phyloP scores from a whole-genome alignment of 2,329 filamentous ascomycete genomes.

The Lachnellula arida region DNA sequence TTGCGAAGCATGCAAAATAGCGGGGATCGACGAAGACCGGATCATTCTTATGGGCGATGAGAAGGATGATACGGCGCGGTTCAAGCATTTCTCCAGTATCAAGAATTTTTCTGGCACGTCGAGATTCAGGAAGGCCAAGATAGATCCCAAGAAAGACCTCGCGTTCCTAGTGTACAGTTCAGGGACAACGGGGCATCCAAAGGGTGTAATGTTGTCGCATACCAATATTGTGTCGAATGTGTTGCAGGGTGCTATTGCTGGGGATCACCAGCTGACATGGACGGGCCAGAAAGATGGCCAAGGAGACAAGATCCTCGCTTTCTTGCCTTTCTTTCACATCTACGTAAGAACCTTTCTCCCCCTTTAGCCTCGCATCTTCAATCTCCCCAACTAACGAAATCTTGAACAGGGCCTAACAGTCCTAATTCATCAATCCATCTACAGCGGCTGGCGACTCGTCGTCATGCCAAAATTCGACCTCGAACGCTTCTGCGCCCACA shows the following conservation, averaged over 20 bases:
- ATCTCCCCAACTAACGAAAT: neutral
- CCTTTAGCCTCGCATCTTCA: neutral
- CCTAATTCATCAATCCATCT: constrained; percentile 64
- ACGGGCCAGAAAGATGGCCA: constrained; percentile 55
- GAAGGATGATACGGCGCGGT: constrained; percentile 50
- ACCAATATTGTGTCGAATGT: constrained; percentile 75
- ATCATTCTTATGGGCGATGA: constrained; percentile 74
- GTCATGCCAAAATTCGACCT: constrained; percentile 80
- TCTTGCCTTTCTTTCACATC: constrained; percentile 88
- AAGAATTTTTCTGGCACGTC: constrained; percentile 57
- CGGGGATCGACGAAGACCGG: constrained; percentile 64
- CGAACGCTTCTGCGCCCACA: constrained; percentile 68
- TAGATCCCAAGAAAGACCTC: constrained; percentile 66
- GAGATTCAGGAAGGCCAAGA: constrained; percentile 54
- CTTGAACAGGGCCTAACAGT: constrained; percentile 56
- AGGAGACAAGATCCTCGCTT: constrained; percentile 69
- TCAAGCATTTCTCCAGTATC: constrained; percentile 70
- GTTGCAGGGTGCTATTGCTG: constrained; percentile 48
- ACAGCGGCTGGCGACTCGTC: constrained; percentile 60
- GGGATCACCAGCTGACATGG: constrained; percentile 52
- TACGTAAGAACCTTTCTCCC: constrained; percentile 56
- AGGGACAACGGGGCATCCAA: constrained; percentile 86
- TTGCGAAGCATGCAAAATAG: constrained; percentile 61
- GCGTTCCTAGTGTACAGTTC: constrained; percentile 85
- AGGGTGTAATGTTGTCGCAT: constrained; percentile 86